Evolutionary conservation across 345 rosid species (phyloP).

Genomic region (Linum trigynum): DNA sequence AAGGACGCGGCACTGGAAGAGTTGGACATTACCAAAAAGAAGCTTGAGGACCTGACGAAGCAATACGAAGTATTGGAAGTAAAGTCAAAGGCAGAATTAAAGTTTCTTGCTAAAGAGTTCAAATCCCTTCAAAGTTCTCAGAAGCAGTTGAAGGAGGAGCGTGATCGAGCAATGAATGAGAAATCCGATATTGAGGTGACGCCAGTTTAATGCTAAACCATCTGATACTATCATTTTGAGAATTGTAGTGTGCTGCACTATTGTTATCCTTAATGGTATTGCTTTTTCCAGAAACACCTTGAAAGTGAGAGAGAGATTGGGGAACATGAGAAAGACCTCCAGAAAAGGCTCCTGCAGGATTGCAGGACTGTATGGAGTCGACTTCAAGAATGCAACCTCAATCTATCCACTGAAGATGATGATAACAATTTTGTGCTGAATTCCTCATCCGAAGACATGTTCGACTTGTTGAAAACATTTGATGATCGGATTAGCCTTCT

Average conservation of each 20-base stretch:
- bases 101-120: conserved; percentile 90
- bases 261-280: not conserved
- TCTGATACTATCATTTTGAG: not conserved
- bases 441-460: conserved; percentile 36
- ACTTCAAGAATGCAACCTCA: conserved; percentile 48
- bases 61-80: conserved; percentile 70
- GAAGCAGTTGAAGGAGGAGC: conserved; percentile 55
- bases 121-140: conserved; percentile 75
- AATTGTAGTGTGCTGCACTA: not conserved
- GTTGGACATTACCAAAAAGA: conserved; percentile 60
- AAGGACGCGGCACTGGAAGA: conserved; percentile 39
- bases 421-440: conserved; percentile 23
- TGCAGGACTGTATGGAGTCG: conserved; percentile 50
- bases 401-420: conserved; percentile 36
- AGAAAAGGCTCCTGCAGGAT: conserved; percentile 50
- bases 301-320: conserved; percentile 43
- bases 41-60: conserved; percentile 51
- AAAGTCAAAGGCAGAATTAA: conserved; percentile 89
- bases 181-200: conserved; percentile 67
- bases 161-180: conserved; percentile 42
- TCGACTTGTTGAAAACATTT: conserved; percentile 44
- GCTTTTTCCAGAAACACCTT: conserved; percentile 50
- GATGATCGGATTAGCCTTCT: conserved; percentile 38
- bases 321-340: conserved; percentile 34
- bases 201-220: conserved; percentile 10